Evolutionary conservation across 371 early-diverging fungal species (phyloP).

Genomic region (Dichotomocladium elegans): DNA sequence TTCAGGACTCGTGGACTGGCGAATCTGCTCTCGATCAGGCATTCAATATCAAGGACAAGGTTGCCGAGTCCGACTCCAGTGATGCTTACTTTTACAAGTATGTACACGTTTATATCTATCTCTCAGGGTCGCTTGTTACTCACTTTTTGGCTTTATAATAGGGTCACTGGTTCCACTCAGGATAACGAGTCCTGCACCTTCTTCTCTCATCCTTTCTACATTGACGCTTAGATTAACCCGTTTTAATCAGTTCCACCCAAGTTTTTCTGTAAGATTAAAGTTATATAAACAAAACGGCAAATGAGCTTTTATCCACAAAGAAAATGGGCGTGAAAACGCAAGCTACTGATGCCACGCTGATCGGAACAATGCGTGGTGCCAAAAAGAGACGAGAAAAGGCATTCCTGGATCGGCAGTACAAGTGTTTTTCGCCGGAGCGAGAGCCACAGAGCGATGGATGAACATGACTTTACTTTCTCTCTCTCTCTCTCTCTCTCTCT

Average conservation of each 20-base stretch:
- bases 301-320: too few species aligned
- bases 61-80: neutral
- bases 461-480: too few species aligned
- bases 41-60: conserved; percentile 16
- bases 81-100: conserved; percentile 23
- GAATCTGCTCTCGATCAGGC: neutral
- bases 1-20: conserved; percentile 14
- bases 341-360: too few species aligned
- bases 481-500: too few species aligned
- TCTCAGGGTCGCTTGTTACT: neutral
- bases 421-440: too few species aligned
- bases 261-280: neutral
- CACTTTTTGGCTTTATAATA: conserved; percentile 1
- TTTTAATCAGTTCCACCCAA: neutral
- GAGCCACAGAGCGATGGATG: too few species aligned
- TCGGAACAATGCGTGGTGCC: too few species aligned
- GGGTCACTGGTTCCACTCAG: conserved; percentile 8
- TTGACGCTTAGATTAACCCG: neutral
- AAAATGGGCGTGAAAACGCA: too few species aligned
- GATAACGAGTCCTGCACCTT: conserved; percentile 13
- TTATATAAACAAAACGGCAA: too few species aligned
- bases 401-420: too few species aligned
- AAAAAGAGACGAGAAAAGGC: too few species aligned
- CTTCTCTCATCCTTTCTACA: conserved; percentile 22
- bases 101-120: neutral